Conservation (phyloP, 495 filamentous ascomycete species). For the Lindgomyces ingoldianus region DNA sequence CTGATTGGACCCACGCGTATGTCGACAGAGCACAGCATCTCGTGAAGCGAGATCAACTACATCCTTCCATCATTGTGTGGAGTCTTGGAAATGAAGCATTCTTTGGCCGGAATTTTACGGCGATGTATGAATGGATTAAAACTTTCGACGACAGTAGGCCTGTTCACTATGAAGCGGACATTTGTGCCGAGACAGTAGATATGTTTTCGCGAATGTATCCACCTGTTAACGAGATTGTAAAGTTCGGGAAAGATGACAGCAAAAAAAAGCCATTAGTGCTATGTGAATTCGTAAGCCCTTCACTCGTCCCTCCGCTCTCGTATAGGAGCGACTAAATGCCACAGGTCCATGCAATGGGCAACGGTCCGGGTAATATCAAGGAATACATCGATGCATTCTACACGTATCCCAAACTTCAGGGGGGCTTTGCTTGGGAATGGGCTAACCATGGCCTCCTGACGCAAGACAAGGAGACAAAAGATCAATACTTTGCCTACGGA, state of each 20-base stretch:
- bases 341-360: conserved; percentile 69
- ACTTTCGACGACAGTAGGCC: conserved; percentile 56
- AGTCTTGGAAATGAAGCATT: conserved; percentile 70
- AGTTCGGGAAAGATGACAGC: conserved; percentile 48
- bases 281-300: conserved; percentile 58
- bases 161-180: conserved; percentile 68
- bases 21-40: conserved; percentile 65
- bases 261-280: conserved; percentile 60
- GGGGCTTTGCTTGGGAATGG: conserved; percentile 76
- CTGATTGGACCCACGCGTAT: conserved; percentile 63
- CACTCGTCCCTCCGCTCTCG: too few relatives aligned
- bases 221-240: conserved; percentile 52
- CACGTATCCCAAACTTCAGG: conserved; percentile 59
- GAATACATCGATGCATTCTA: conserved; percentile 66
- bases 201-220: conserved; percentile 71
- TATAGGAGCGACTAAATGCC: too few relatives aligned
- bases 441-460: conserved; percentile 67
- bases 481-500: conserved; percentile 61
- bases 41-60: conserved; percentile 66
- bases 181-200: conserved; percentile 59
- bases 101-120: conserved; percentile 63
- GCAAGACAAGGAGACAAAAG: conserved; percentile 50
- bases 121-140: conserved; percentile 66
- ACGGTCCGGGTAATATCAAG: conserved; percentile 65
- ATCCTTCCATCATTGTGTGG: conserved; percentile 69